Conservation (phyloP, 1,139 yeast genomes). For the Taphrina populina region DNA sequence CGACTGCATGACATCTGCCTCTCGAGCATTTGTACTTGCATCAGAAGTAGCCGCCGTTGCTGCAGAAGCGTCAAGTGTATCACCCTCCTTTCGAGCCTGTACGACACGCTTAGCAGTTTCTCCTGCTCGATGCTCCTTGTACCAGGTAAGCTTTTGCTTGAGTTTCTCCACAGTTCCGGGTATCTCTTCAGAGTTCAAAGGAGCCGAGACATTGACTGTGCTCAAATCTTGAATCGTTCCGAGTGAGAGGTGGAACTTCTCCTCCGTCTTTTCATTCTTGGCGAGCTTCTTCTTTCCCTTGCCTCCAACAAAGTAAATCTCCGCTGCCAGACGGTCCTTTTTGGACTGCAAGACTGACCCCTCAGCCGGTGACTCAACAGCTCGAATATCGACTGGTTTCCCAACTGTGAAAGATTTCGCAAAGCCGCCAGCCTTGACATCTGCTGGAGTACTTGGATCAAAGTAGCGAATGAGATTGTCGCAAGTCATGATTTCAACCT, state of each 20-base stretch:
- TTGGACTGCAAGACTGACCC: conserved; percentile 46
- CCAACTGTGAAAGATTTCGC: conserved; percentile 28
- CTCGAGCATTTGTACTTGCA: neutral
- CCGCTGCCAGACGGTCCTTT: conserved; percentile 62
- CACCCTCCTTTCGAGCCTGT: conserved; percentile 41
- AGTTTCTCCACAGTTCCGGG: conserved; percentile 64
- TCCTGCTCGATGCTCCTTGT: conserved; percentile 72
- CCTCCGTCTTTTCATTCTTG: conserved; percentile 47
- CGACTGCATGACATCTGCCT: conserved; percentile 6
- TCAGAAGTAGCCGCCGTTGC: conserved; percentile 3
- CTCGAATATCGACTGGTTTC: conserved; percentile 42
- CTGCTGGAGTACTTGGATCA: conserved; percentile 73
- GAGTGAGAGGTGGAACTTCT: conserved; percentile 73
- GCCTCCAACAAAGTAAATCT: conserved; percentile 55
- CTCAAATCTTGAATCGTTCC: conserved; percentile 75
- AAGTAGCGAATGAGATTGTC: conserved; percentile 69
- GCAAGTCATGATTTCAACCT: conserved; percentile 70
- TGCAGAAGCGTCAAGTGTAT: conserved; percentile 35
- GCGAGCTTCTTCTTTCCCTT: conserved; percentile 55
- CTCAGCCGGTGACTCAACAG: conserved; percentile 44
- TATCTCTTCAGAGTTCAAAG: conserved; percentile 73
- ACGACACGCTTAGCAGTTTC: conserved; percentile 58
- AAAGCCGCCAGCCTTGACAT: conserved; percentile 35
- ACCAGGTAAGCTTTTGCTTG: conserved; percentile 70
- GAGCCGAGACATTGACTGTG: conserved; percentile 75